Evolutionary conservation across 1,139 yeast genomes (phyloP), one percentile per base, ranked within the genome.

Genomic region (Saccharomyces hybrid): DNA sequence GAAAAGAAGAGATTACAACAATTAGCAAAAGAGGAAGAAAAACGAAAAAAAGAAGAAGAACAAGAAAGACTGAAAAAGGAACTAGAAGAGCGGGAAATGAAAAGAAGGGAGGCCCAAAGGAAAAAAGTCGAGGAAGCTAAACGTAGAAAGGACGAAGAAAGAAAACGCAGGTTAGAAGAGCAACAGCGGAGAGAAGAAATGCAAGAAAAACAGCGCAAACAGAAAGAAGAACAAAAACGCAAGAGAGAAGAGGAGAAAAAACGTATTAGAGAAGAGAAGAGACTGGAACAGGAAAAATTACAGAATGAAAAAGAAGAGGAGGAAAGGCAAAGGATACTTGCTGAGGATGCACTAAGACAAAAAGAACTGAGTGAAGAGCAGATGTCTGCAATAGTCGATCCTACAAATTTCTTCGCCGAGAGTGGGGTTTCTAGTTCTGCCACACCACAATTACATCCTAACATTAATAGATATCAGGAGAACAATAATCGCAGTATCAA

Each of bases 1-100:
- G 95, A 88, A 63, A 88, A 86, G 77, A 88, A 87, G 69, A 79
- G 87, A 31, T 78, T 79, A 50, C 88, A 81, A 62, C 89, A 85
- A 64, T 73, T 76, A 51, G 91, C 89, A 2, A 86, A 84, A 62
- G 96, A 88, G 64, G 71, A 68, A 52, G 73, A 66, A 69, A 62
- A 75, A 55, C 62, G 62, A 63, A 61, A 74, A 68, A 63, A 69
- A 67, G 59, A 68, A 55, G 75, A 73, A 62, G 70, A 75, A 64
- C 64, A 78, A 65, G 65, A 74, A 68, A 60, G 78, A 65, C 56
- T 72, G 60, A 72, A 75, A 65, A 68, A 74, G 65, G 73, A 78
- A 71, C 69, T 79, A 60, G 65, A 72, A 71, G 64, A 74, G 68
- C 62, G 76, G 72, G 74, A 75, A 75, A 62, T 71, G 71, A 67